Base-by-base conservation (phyloP, 2,329 filamentous ascomycete species). In the Bipolaris cookei region DNA sequence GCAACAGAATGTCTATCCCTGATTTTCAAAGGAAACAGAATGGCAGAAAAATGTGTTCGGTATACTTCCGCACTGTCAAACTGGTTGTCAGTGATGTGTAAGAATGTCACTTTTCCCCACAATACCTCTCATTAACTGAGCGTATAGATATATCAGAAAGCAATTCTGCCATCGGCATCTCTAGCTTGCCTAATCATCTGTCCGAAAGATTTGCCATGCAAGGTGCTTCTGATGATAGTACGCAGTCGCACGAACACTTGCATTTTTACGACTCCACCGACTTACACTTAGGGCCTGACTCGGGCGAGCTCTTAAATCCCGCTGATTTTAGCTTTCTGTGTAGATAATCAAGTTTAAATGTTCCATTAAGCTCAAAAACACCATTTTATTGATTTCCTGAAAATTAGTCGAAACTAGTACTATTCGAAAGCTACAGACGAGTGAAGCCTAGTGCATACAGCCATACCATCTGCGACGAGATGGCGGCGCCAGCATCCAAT, bases 1-100 rank as follows among this genome's bases (percentile, higher is more conserved):
- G 53, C 60, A n/a, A 59, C 56, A 23, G 56, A 62, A 35, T 59
- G 56, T 38, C 25, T 62, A 1, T 62, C 60, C 2, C 6, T 52
- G 34, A 30, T 62, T 8, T 59, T 52, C 38, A 57, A 42, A 43
- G 60, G 60, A 18, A 62, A 57, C 25, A 48, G 51, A 14, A 62
- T 58, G 54, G 54, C 54, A 13, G 60, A 62, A 21, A 59, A 49
- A 21, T 62, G 60, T 50, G 44, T 54, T 30, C 56, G 51, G 32
- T 62, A 62, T 37, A 57, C 47, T 4, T 46, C 43, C 2, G 34
- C 51, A 13, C 50, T 62, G 4, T 54, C 60, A 13, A 39, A 61
- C 8, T 30, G 42, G 20, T 28, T 58, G 7, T 44, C 46, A 20
- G 5, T 45, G 1, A 53, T 61, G 8, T 58, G 58, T 58, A 47